These are phyloP conservation scores for Aspergillus coremiiformis DNA, from an alignment of 495 filamentous ascomycete genomes.

Conservation along the genomic window DNA sequence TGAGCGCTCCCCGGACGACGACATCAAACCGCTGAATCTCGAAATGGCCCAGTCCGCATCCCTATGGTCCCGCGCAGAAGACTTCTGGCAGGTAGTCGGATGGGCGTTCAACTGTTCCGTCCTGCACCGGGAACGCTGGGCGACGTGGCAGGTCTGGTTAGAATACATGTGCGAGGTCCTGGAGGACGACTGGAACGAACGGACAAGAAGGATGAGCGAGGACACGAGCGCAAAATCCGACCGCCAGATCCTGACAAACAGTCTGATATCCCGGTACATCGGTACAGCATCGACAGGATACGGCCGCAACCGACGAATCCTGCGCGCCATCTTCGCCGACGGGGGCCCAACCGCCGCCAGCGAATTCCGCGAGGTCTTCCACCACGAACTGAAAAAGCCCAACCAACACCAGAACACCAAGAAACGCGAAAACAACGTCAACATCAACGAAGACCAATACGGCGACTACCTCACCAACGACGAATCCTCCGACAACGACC, in stretches of 20 bases:
- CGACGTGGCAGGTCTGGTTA: constrained; percentile 75
- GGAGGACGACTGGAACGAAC: constrained; percentile 64
- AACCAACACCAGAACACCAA: constrained; percentile 25
- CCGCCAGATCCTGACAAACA: constrained; percentile 30
- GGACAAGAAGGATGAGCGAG: constrained; percentile 28
- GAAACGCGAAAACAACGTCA: constrained; percentile 41
- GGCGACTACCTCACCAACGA: constrained; percentile 49
- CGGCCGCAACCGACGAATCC: constrained; percentile 44
- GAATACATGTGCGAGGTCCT: constrained; percentile 71
- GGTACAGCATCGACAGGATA: constrained; percentile 22
- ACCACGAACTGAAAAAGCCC: constrained; percentile 46
- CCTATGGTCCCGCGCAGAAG: constrained; percentile 63
- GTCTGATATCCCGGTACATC: constrained; percentile 53
- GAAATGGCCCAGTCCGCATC: constrained; percentile 56
- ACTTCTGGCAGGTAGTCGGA: constrained; percentile 85
- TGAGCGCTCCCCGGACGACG: constrained; percentile 16
- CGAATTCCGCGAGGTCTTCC: constrained; percentile 56
- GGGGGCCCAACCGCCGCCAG: constrained; percentile 37
- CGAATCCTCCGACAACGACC: constrained; percentile 27
- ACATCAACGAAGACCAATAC: constrained; percentile 52
- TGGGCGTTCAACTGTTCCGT: constrained; percentile 93
- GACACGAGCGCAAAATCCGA: constrained; percentile 12
- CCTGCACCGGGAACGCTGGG: constrained; percentile 63
- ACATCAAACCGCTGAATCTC: constrained; percentile 38
- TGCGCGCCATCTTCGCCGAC: constrained; percentile 60